These are phyloP conservation scores for Malus asiatica DNA, from an alignment of 306 rosid genomes.

Conservation along the genomic window DNA sequence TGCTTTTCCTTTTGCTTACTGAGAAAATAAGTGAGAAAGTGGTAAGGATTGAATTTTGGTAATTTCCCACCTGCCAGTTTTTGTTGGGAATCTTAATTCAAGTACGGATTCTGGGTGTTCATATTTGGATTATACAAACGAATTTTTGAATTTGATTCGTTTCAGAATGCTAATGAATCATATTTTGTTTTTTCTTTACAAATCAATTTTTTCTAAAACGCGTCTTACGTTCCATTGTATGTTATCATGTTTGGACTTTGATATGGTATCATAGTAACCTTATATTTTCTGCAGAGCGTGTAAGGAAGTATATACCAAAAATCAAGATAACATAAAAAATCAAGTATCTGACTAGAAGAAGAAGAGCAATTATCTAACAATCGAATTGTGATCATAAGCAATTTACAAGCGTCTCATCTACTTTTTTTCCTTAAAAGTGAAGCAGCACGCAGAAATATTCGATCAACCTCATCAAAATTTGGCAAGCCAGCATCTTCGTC, in stretches of 20 bases:
- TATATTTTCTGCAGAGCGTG: too few species aligned
- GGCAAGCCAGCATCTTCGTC: conserved; percentile 29
- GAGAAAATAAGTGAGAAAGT: background rate
- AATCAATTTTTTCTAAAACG: too few species aligned
- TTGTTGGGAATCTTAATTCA: background rate
- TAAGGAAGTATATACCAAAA: too few species aligned
- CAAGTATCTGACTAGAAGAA: background rate
- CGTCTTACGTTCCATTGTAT: too few species aligned
- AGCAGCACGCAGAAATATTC: conserved; percentile 62
- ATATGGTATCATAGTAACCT: too few species aligned
- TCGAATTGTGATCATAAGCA: background rate
- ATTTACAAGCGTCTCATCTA: conserved; percentile 24
- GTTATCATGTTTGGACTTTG: too few species aligned
- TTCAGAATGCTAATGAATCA: too few species aligned
- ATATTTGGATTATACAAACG: background rate
- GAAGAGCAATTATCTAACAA: background rate
- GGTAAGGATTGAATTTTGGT: background rate
- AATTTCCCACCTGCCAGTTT: background rate
- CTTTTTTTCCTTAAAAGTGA: conserved; percentile 58
- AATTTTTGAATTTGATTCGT: too few species aligned
- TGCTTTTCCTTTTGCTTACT: background rate
- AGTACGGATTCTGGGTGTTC: background rate
- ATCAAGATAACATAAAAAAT: too few species aligned
- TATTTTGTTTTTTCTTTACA: too few species aligned
- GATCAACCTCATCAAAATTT: conserved; percentile 75